Conservation (phyloP, 768 basidiomycete species). For the Cystobasidium tubakii region DNA sequence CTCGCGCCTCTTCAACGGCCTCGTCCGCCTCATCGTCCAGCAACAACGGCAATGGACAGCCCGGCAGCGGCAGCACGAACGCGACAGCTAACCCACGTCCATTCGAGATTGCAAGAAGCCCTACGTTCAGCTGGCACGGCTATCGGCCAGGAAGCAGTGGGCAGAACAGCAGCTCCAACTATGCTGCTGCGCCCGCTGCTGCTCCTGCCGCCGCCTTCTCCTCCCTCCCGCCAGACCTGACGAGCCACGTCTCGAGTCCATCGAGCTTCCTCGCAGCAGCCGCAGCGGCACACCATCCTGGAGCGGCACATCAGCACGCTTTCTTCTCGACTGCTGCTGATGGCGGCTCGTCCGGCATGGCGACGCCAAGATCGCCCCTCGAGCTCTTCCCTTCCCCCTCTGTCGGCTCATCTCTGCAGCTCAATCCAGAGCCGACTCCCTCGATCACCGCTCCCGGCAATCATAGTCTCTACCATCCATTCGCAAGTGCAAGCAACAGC, state of each 20-base stretch:
- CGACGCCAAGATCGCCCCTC: background rate
- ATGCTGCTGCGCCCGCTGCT: background rate
- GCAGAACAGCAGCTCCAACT: background rate
- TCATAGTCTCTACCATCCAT: background rate
- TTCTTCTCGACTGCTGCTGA: background rate
- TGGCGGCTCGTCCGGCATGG: background rate
- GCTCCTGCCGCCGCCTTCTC: background rate
- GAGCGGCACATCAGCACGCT: background rate
- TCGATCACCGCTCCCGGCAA: constrained; percentile 5
- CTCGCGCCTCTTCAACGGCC: background rate
- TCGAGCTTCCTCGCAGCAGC: background rate
- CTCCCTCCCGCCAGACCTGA: background rate
- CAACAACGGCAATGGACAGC: background rate
- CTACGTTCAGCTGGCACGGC: background rate
- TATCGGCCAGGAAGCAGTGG: constrained; percentile 5
- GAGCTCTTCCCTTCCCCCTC: background rate
- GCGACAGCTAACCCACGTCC: background rate
- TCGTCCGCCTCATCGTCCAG: background rate
- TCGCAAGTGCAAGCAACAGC: background rate
- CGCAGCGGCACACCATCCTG: background rate
- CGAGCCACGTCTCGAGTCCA: background rate
- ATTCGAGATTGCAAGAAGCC: background rate
- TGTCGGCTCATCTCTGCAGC: background rate
- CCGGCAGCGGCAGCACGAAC: background rate
- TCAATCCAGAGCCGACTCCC: background rate